A percentile compares a stretch with the other conserved stretches of the same genome.
Evolutionary conservation across 2,329 filamentous ascomycete species (phyloP).

Genomic region (Trichoderma afroharzianum): DNA sequence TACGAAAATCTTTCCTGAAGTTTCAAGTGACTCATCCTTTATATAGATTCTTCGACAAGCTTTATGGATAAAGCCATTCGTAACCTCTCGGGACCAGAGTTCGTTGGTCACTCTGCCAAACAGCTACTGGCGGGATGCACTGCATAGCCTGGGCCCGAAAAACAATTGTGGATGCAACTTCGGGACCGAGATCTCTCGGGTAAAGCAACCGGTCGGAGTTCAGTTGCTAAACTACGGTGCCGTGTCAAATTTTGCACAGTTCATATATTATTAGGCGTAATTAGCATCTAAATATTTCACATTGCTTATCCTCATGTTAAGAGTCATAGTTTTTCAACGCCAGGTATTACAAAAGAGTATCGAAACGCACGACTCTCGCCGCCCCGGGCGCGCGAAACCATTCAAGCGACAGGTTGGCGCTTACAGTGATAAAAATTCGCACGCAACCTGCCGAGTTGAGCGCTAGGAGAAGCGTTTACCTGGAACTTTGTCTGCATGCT

Average conservation of each 20-base stretch:
- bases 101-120: background rate
- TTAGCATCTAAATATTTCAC: background rate
- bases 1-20: background rate
- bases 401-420: no score
- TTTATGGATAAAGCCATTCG: background rate
- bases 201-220: background rate
- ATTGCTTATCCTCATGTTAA: background rate
- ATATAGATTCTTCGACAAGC: background rate
- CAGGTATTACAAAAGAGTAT: background rate
- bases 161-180: background rate
- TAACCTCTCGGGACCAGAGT: background rate
- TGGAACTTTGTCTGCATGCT: background rate
- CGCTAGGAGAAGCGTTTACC: background rate
- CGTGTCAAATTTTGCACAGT: background rate
- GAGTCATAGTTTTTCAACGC: background rate
- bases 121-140: background rate
- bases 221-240: background rate
- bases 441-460: background rate
- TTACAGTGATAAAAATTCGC: background rate
- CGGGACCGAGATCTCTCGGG: conserved; percentile 10
- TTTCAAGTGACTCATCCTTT: background rate
- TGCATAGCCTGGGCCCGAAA: background rate
- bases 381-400: no score
- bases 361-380: fast-evolving
- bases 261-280: background rate